These are phyloP conservation scores for Urtica urens DNA, from an alignment of 306 rosid genomes.

Conservation along the genomic window DNA sequence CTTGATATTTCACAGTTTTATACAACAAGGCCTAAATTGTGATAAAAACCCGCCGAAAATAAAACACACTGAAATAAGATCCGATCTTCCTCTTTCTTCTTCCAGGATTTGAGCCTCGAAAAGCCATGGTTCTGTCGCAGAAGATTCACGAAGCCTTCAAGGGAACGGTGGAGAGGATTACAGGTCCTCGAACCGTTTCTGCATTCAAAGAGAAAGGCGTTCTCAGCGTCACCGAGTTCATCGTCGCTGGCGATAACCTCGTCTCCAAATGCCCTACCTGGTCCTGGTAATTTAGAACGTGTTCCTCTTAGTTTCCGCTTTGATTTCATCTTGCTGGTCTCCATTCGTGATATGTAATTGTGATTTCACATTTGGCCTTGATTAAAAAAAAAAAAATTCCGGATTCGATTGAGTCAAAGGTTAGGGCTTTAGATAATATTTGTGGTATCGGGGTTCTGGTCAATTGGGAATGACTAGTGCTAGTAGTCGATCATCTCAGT, in stretches of 20 bases:
- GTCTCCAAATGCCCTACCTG: constrained; percentile 98
- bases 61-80: background rate
- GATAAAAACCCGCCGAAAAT: background rate
- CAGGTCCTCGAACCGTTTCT: constrained; percentile 82
- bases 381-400: too few species aligned
- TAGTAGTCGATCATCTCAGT: too few species aligned
- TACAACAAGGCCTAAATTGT: too few species aligned
- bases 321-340: too few species aligned
- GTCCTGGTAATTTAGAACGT: constrained; percentile 95
- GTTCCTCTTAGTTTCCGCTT: too few species aligned
- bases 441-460: too few species aligned
- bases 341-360: too few species aligned
- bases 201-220: constrained; percentile 98
- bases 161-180: constrained; percentile 93
- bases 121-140: constrained; percentile 72
- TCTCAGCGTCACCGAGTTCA: constrained; percentile 84
- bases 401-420: too few species aligned
- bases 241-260: constrained; percentile 86
- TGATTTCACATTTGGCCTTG: too few species aligned
- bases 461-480: too few species aligned
- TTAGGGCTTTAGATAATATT: too few species aligned
- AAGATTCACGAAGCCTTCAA: constrained; percentile 96
- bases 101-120: background rate
- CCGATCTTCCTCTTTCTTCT: background rate
- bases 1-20: too few species aligned